Evolutionary conservation across 306 rosid species (phyloP), one percentile per base, ranked within the genome.

Genomic region (Oemleria cerasiformis): DNA sequence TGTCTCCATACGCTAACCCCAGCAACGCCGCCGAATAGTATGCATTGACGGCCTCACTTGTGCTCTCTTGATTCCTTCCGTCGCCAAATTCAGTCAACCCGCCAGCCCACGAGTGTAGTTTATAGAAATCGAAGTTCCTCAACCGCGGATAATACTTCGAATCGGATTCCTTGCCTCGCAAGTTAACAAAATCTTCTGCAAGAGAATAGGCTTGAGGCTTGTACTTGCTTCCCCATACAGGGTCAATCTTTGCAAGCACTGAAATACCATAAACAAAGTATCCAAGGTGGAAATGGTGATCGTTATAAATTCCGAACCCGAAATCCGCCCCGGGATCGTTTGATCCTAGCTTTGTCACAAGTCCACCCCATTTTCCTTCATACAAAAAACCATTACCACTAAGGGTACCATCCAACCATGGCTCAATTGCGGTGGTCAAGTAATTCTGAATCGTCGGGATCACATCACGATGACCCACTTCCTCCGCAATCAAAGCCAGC

Each of bases 61-160:
- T 80, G 75, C 96, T 87, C 78, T 87, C 91, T 48, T 90, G 91
- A 34, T 87, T 87, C 71, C 92, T 76, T 55, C 92, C 88, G 49
- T 87, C 92, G 0, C 70, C 68, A 25, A 85, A 90, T 69, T 90
- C 96, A 13, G 85, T 78, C 58, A 87, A 63, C 14, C 96, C 92
- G 19, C 84, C 82, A 20, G 96, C 96, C 92, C 92, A 87, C 6
- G 96, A 90, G 63, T 90, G 96, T 60, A 90, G 69, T 25, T 43
- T 75, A 16, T 84, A 90, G 5, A 77, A 69, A 38, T 90, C 96
- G 13, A 87, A 90, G 64, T 88, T 77, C 72, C 96, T 87, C n/a
- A 87, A 54, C 2, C 84, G 86, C 0, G 89, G 80, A 51, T 85
- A 85, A 20, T 25, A 25, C 30, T 68, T 78, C 0, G 89, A 60